These are phyloP conservation scores for Microascus cirrosus DNA, from an alignment of 2,329 filamentous ascomycete genomes.

Conservation along the genomic window DNA sequence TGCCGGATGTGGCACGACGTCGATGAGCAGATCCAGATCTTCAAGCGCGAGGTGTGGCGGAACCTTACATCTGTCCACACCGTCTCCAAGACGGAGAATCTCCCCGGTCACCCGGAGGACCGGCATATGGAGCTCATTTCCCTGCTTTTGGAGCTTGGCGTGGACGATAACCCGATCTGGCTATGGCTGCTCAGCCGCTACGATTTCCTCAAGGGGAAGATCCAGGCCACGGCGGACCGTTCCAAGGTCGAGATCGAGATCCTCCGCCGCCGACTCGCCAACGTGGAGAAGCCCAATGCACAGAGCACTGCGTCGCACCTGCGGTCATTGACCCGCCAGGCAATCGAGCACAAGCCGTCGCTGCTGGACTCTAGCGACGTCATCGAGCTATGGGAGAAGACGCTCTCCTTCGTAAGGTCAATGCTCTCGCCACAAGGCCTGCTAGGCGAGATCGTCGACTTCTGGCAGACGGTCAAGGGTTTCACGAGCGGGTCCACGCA, in stretches of 20 bases:
- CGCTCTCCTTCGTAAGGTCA: conserved; percentile 60
- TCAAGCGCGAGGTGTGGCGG: conserved; percentile 87
- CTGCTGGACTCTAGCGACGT: conserved; percentile 71
- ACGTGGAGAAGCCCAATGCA: conserved; percentile 57
- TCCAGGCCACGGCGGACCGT: conserved; percentile 70
- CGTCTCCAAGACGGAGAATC: conserved; percentile 35
- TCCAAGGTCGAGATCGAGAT: conserved; percentile 89
- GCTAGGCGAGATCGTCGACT: conserved; percentile 80
- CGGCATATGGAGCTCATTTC: conserved; percentile 84
- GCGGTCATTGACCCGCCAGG: conserved; percentile 58
- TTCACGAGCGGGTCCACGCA: conserved; percentile 86
- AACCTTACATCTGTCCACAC: conserved; percentile 60
- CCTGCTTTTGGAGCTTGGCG: conserved; percentile 82
- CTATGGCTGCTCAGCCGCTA: conserved; percentile 87
- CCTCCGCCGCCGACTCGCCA: conserved; percentile 68
- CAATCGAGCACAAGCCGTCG: conserved; percentile 45
- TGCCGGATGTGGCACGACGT: conserved; percentile 94
- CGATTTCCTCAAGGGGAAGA: conserved; percentile 79
- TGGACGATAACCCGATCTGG: conserved; percentile 94
- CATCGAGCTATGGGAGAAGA: conserved; percentile 87
- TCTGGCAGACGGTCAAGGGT: conserved; percentile 84
- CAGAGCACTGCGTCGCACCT: conserved; percentile 65
- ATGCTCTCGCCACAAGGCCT: conserved; percentile 72
- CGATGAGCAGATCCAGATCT: conserved; percentile 70
- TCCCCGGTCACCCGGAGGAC: conserved; percentile 53